Evolutionary conservation across 305 asterid species (phyloP), one percentile per base, ranked within the genome.

Genomic region (Ruellia speciosa): DNA sequence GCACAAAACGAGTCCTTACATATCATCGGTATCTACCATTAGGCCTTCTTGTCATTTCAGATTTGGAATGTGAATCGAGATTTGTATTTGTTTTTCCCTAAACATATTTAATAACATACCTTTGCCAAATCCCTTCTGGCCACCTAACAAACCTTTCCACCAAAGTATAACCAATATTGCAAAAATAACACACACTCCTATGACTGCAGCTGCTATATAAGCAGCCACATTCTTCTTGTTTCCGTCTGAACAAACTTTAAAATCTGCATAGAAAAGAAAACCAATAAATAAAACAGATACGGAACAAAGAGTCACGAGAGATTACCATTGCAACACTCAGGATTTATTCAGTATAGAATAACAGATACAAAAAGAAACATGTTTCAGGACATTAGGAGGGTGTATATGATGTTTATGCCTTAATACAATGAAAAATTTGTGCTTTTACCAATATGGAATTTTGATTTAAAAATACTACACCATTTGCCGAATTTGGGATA

Each of bases 191-290:
- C 65, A 75, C 34, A 60, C 57, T 19, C 59, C 56, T 75, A 77
- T 56, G 49, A 83, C 79, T 62, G 85, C 79, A 56, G 83, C 69
- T 62, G 68, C 63, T 64, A 83, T 63, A 56, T 71, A 79, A 54
- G 73, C 75, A 72, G 79, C 63, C 65, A 47, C 66, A 51, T 81
- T 75, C 68, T 75, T 83, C 66, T 80, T 82, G 53, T 49, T 78
- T 46, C 86, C 84, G 51, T 50, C 47, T 28, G 82, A 80, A 68
- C 98, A 90, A 63, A 82, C 76, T 72, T 71, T 82, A 65, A 80
- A 77, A 70, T 72, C 98, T 90, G 90, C 69, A 56, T 24, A 14
- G 18, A 45, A 67, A 60, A 34, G 46, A 57, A 7, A 10, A 7
- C 41, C 11, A 37, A 37, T 37, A 10, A 37, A 37, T 37, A 37